Percentiles rank a stretch among this genome's conserved stretches.
Conservation (phyloP, 805 yeast genomes). For the Candida caryicola region DNA sequence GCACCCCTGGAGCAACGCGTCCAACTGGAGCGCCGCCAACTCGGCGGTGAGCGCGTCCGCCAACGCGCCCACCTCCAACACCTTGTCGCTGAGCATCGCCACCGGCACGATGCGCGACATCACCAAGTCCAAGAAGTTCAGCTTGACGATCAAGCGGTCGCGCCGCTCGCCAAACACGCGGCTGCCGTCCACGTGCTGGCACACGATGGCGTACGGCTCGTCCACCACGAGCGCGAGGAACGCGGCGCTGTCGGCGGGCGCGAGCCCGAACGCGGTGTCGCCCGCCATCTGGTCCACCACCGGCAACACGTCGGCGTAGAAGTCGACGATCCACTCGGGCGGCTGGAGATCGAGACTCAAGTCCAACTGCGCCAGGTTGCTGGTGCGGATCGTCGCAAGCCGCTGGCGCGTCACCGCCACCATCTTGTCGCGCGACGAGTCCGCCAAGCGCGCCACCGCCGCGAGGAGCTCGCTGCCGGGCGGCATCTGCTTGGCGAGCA, state of each 20-base stretch:
- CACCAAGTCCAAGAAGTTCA: constrained; percentile 62
- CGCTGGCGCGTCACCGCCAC: constrained; percentile 24
- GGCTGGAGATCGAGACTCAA: constrained; percentile 60
- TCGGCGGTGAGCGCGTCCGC: constrained; percentile 35
- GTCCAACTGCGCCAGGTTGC: constrained; percentile 40
- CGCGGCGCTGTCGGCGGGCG: constrained; percentile 28
- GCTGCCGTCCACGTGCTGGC: constrained; percentile 29
- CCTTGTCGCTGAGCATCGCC: constrained; percentile 37
- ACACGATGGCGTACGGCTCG: constrained; percentile 43
- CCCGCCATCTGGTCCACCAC: constrained; percentile 46
- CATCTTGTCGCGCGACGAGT: constrained; percentile 26
- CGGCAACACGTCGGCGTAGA: constrained; percentile 57
- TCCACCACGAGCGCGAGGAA: constrained; percentile 45
- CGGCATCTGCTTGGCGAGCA: constrained; percentile 52
- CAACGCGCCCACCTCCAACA: constrained; percentile 30
- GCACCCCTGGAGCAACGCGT: constrained; percentile 48
- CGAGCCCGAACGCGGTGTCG: constrained; percentile 24
- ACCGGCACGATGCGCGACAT: constrained; percentile 51
- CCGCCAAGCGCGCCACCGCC: constrained; percentile 23
- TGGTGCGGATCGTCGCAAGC: constrained; percentile 30
- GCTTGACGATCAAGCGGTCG: constrained; percentile 44
- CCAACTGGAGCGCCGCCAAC: constrained; percentile 46
- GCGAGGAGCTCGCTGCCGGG: constrained; percentile 18
- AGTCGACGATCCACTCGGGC: constrained; percentile 81
- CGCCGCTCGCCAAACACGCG: constrained; percentile 25